phyloP scores from a whole-genome alignment of 257 asterid species.

The Eucommia ulmoides region DNA sequence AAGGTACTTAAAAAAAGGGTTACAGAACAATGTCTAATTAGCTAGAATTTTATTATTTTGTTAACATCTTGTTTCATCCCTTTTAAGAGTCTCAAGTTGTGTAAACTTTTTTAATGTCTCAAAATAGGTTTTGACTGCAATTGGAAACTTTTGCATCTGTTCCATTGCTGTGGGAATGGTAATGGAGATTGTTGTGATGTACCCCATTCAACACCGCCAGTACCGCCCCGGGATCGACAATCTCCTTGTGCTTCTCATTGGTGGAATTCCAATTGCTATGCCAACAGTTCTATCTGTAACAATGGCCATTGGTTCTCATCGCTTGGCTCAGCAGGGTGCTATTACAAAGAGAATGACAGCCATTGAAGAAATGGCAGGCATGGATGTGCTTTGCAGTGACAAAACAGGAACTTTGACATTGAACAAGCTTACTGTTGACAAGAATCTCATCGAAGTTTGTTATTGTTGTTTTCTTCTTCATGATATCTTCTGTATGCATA shows the following conservation, averaged over 20 bases:
- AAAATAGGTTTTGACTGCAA: conserved; percentile 4
- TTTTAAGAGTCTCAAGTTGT: not conserved
- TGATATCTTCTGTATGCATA: no score
- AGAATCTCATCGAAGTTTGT: conserved; percentile 1
- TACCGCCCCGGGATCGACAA: conserved; percentile 3
- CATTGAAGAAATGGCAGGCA: conserved; percentile 2
- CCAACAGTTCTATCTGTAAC: conserved; percentile 1
- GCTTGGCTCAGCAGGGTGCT: conserved; percentile 4
- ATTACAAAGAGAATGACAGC: conserved; percentile 2
- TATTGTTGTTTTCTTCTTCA: no score
- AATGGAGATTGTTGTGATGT: conserved; percentile 2
- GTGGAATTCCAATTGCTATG: conserved; percentile 4
- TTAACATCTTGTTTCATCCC: not conserved
- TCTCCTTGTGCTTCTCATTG: conserved; percentile 4
- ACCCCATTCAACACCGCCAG: not conserved
- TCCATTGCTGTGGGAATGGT: conserved; percentile 1
- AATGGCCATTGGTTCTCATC: conserved; percentile 4
- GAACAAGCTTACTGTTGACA: conserved; percentile 4
- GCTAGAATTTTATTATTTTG: not conserved
- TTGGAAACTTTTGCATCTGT: not conserved
- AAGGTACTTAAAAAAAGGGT: no score
- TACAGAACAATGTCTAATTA: no score
- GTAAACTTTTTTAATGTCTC: no score
- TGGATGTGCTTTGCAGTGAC: conserved; percentile 3
- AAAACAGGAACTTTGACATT: conserved; percentile 1